Conservation (phyloP, 495 filamentous ascomycete species). For the Tuber borchii region DNA sequence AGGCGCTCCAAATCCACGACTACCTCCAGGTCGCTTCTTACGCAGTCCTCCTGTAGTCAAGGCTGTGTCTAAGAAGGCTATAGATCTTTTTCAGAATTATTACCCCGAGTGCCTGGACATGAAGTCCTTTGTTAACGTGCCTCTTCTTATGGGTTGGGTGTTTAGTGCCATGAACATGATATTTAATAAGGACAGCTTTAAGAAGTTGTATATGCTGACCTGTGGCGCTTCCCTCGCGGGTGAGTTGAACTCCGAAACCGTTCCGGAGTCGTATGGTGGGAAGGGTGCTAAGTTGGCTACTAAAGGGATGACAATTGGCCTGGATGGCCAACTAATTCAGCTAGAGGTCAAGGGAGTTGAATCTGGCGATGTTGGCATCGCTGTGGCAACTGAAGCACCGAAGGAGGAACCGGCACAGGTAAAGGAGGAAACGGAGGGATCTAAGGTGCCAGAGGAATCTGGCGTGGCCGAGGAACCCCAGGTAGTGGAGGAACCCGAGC, state of each 20-base stretch:
- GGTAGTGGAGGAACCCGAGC: neutral
- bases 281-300: constrained; percentile 15
- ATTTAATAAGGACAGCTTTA: constrained; percentile 67
- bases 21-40: constrained; percentile 73
- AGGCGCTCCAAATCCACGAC: constrained; percentile 85
- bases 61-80: constrained; percentile 68
- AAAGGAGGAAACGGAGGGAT: too few relatives aligned
- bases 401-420: constrained; percentile 25
- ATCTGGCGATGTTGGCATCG: constrained; percentile 40
- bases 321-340: too few relatives aligned
- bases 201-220: constrained; percentile 76
- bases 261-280: constrained; percentile 23
- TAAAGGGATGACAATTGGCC: neutral
- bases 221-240: constrained; percentile 63
- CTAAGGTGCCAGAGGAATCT: neutral
- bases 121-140: constrained; percentile 92
- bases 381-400: neutral
- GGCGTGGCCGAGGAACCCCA: neutral
- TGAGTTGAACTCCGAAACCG: constrained; percentile 53
- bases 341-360: too few relatives aligned
- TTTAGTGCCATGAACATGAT: constrained; percentile 73
- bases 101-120: constrained; percentile 83
- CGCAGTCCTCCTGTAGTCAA: constrained; percentile 61
- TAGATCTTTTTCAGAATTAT: constrained; percentile 64
- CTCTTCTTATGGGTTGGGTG: constrained; percentile 79